phyloP scores from a whole-genome alignment of 805 yeast species.

The Starmerella floricola region DNA sequence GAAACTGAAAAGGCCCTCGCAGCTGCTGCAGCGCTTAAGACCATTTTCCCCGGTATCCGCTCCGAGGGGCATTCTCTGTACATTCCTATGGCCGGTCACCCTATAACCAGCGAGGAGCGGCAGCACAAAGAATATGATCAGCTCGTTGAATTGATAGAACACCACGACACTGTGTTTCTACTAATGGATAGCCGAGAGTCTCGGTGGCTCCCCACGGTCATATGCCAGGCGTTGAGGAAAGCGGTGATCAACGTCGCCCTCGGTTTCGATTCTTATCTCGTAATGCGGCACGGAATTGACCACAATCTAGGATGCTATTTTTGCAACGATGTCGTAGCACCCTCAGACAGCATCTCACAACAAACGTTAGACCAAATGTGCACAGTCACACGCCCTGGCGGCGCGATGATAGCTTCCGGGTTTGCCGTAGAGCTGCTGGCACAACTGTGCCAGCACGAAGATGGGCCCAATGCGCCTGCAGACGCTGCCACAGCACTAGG shows the following conservation, averaged over 20 bases:
- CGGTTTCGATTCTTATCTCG: constrained; percentile 87
- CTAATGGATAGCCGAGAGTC: constrained; percentile 92
- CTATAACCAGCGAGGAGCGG: constrained; percentile 44
- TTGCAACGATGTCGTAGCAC: constrained; percentile 93
- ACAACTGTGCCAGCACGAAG: constrained; percentile 57
- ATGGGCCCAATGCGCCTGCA: constrained; percentile 37
- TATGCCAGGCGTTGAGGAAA: constrained; percentile 56
- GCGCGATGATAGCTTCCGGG: constrained; percentile 76
- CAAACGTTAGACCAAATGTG: constrained; percentile 96
- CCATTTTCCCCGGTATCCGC: constrained; percentile 66
- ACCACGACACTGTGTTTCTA: constrained; percentile 67
- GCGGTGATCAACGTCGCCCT: constrained; percentile 82
- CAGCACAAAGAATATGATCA: constrained; percentile 42
- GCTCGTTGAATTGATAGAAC: constrained; percentile 42
- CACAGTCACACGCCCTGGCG: constrained; percentile 95
- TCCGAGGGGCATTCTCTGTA: constrained; percentile 53
- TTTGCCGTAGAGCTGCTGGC: constrained; percentile 74
- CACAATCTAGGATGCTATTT: constrained; percentile 76
- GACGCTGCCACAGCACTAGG: constrained; percentile 43
- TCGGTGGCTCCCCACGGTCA: constrained; percentile 91
- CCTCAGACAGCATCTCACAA: constrained; percentile 74
- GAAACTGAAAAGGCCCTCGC: constrained; percentile 69
- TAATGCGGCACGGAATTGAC: constrained; percentile 76
- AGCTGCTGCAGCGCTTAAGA: constrained; percentile 62
- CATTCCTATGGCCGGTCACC: constrained; percentile 96